Percentiles rank a stretch among this genome's conserved stretches.
phyloP scores from a whole-genome alignment of 495 filamentous ascomycete species.

The Talaromyces liani region DNA sequence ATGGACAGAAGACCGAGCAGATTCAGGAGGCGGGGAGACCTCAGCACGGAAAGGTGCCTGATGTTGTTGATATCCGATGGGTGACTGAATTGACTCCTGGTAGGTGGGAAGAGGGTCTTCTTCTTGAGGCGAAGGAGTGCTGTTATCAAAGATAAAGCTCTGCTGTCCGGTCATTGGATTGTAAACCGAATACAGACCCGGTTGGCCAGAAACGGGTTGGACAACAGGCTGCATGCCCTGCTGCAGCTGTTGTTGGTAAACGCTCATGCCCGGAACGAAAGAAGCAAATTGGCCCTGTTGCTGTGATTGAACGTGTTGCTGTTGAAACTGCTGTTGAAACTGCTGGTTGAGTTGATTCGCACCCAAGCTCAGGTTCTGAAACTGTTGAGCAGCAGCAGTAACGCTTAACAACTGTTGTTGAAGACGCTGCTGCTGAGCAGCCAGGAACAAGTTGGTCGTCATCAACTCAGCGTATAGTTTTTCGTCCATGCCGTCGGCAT shows the following conservation, averaged over 20 bases:
- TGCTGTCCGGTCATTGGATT: conserved; percentile 78
- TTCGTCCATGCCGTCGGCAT: conserved; percentile 69
- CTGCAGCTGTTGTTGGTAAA: conserved; percentile 64
- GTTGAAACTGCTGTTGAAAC: conserved; percentile 8
- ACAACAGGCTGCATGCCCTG: conserved; percentile 66
- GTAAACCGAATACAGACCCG: conserved; percentile 71
- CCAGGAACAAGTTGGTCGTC: conserved; percentile 76
- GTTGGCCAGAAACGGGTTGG: conserved; percentile 59
- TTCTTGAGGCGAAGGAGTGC: conserved; percentile 29
- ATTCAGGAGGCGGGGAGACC: conserved; percentile 69
- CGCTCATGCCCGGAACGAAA: conserved; percentile 39
- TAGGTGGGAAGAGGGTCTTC: conserved; percentile 17
- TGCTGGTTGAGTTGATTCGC: conserved; percentile 33
- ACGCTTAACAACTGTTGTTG: conserved; percentile 55
- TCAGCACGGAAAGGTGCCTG: conserved; percentile 61
- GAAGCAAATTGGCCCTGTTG: conserved; percentile 18
- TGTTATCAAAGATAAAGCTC: conserved; percentile 59
- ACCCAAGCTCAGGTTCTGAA: conserved; percentile 62
- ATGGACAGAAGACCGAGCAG: conserved; percentile 40
- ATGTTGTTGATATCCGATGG: conserved; percentile 32
- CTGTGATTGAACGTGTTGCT: conserved; percentile 10
- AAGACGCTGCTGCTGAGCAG: conserved; percentile 80
- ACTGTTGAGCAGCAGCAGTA: conserved; percentile 61
- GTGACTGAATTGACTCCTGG: conserved; percentile 33
- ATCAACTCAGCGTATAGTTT: conserved; percentile 75